These are phyloP conservation scores for Magnolia kwangsiensis DNA, from an alignment of 164 flowering plant genomes.

Conservation along the genomic window DNA sequence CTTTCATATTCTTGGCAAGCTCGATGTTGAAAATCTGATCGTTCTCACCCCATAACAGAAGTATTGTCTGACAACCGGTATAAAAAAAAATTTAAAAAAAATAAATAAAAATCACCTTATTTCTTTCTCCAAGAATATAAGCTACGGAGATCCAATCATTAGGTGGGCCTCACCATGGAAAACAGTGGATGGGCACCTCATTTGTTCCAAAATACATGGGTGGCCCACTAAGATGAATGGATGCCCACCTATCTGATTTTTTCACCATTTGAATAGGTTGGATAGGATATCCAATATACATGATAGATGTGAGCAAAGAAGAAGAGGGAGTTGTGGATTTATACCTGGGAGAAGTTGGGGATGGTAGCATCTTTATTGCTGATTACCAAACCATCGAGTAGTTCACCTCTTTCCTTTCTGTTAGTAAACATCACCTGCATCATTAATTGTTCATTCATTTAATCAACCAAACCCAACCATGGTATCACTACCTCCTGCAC, in stretches of 20 bases:
- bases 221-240: not conserved
- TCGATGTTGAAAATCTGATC: constrained; percentile 76
- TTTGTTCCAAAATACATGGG: too few relatives aligned
- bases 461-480: not conserved
- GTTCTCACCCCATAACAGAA: constrained; percentile 84
- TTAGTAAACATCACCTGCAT: constrained; percentile 82
- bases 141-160: not conserved
- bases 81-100: not conserved
- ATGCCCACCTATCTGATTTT: too few relatives aligned
- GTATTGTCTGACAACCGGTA: constrained; percentile 50
- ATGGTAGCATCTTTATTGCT: constrained; percentile 53
- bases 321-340: not conserved
- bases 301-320: too few relatives aligned
- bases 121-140: too few relatives aligned
- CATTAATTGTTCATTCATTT: not conserved
- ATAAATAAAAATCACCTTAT: not conserved
- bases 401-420: constrained; percentile 81
- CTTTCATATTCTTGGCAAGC: constrained; percentile 80
- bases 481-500: too few relatives aligned
- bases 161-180: not conserved
- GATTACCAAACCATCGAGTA: constrained; percentile 58
- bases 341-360: constrained; percentile 66
- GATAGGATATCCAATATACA: too few relatives aligned
- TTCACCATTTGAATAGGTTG: too few relatives aligned
- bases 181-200: not conserved